These are phyloP conservation scores for Eucalyptus pumila DNA, from an alignment of 345 rosid species.

Conservation along the genomic window DNA sequence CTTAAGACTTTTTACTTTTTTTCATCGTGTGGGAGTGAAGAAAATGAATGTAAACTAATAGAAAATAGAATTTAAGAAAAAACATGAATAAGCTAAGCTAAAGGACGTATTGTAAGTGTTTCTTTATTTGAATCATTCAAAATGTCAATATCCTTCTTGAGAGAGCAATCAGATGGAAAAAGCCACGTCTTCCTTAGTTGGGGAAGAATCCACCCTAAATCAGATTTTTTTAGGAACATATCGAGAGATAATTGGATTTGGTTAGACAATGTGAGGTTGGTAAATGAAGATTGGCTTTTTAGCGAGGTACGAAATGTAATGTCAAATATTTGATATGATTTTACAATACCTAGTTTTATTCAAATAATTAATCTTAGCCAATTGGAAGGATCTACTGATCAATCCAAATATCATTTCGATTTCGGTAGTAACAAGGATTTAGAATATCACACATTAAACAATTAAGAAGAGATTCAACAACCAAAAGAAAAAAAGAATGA, in stretches of 20 bases:
- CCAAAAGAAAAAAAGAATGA: too few species aligned
- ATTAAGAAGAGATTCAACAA: background rate
- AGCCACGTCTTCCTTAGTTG: background rate
- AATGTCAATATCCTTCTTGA: too few species aligned
- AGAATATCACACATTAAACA: background rate
- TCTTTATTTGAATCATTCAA: too few species aligned
- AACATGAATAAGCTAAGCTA: background rate
- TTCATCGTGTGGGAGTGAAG: background rate
- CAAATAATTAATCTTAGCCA: background rate
- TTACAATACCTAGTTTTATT: background rate
- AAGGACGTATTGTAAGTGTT: background rate
- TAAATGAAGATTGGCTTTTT: too few species aligned
- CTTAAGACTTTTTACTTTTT: background rate
- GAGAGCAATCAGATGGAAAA: too few species aligned
- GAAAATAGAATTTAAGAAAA: background rate
- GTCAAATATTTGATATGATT: too few species aligned
- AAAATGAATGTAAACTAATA: too few species aligned
- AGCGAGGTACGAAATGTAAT: background rate
- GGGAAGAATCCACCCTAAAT: background rate
- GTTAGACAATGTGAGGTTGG: background rate
- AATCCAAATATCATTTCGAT: background rate
- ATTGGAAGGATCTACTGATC: background rate
- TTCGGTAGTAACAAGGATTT: background rate
- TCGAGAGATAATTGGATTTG: background rate
- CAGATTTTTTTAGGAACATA: background rate